Percentiles rank a stretch among this genome's conserved stretches.
Conservation (phyloP, 2,329 filamentous ascomycete genomes). For the Xylariaceae sp. region DNA sequence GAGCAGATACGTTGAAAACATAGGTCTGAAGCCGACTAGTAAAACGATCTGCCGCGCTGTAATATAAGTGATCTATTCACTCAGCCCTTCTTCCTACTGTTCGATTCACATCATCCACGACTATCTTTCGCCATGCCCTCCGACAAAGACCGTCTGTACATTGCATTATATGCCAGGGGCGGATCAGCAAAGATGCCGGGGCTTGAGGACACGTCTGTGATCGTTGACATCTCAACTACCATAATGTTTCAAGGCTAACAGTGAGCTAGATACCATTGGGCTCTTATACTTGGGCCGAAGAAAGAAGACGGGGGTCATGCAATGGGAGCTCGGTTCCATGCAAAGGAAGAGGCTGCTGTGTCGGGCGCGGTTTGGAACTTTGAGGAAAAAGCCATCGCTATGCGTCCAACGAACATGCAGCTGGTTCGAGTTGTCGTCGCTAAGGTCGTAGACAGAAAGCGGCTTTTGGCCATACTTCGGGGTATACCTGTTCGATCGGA, state of each 20-base stretch:
- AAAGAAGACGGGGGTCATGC: conserved; percentile 16
- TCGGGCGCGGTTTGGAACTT: conserved; percentile 25
- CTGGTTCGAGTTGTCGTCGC: conserved; percentile 25
- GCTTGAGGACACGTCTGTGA: conserved; percentile 18
- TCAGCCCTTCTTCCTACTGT: too few relatives aligned
- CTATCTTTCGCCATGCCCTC: not conserved
- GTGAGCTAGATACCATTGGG: conserved; percentile 35
- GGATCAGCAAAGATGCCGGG: conserved; percentile 15
- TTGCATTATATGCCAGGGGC: conserved; percentile 20
- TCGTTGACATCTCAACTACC: not conserved
- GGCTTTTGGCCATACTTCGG: conserved; percentile 28
- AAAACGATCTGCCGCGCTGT: too few relatives aligned
- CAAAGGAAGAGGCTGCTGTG: conserved; percentile 25
- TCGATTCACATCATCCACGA: not conserved
- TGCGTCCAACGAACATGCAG: conserved; percentile 7
- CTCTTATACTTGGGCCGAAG: conserved; percentile 36
- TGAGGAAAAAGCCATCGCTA: conserved; percentile 20
- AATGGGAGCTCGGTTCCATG: conserved; percentile 30
- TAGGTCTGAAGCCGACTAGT: too few relatives aligned
- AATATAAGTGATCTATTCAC: too few relatives aligned
- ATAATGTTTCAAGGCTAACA: not conserved
- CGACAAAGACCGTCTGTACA: conserved; percentile 20
- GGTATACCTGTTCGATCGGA: conserved; percentile 27
- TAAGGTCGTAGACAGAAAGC: conserved; percentile 30
- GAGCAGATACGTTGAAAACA: too few relatives aligned